Base-by-base conservation (phyloP, 257 asterid genomes). In the Ophiorrhiza pumila region DNA sequence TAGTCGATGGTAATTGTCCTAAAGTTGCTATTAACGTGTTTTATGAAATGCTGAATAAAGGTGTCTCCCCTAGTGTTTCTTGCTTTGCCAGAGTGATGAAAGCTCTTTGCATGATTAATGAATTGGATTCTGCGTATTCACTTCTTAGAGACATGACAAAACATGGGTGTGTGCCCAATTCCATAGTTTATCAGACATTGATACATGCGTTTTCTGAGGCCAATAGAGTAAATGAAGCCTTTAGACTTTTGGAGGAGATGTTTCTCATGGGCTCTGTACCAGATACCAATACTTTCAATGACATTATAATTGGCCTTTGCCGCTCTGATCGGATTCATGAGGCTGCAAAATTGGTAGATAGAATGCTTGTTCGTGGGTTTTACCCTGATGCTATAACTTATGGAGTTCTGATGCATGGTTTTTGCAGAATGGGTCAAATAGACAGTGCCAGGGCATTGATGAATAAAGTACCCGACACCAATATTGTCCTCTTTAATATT, bases 91-190 rank as follows among this genome's bases (percentile, higher is more conserved):
- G 89, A 69, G 97, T 87, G 46, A 84, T 94, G 81, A 80, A 90
- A 81, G 96, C 96, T 32, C 87, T 90, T 63, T 94, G 97, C 77
- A 74, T 78, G 81, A 80, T 78, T 71, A 88, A 87, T 58, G 99
- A 91, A 78, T 77, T 94, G 72, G 97, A 94, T 69, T 86, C 97
- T 25, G 97, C 97, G 0, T 85, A 84, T 50, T 86, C 96, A 64
- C 94, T 94, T 65, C 96, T 94, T 65, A 87, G 91, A 71, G 99
- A 90, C 88, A 91, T 94, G 99, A 94, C 92, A 13, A 94, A 88
- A 83, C 87, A 94, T 73, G 97, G 96, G 11, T 91, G 99, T 52
- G 97, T 91, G 56, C 97, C 99, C 0, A 90, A 87, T 81, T 86
- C 99, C 35, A 79, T 90, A 58, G 82, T 94, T 64, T 94, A 94